Evolutionary conservation across 2,329 filamentous ascomycete genomes (phyloP).

Genomic region (Alternaria sp.): DNA sequence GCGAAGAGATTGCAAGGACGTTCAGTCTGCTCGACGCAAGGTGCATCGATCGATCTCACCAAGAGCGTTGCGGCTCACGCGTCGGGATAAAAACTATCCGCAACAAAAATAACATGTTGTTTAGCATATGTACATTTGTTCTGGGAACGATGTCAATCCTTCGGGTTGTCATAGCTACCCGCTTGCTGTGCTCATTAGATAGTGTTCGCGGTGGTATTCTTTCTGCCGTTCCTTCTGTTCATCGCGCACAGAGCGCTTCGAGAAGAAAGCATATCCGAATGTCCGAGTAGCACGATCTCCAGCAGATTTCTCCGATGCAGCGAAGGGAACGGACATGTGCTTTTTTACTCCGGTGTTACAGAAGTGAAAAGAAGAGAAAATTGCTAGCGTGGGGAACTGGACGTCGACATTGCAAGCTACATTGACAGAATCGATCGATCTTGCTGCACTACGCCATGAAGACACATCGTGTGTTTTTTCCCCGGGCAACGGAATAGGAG

Average conservation of each 20-base stretch:
- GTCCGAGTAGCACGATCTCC: neutral
- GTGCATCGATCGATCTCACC: neutral
- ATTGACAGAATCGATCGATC: neutral
- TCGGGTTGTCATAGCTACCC: neutral
- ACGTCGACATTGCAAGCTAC: neutral
- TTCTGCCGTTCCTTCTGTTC: neutral
- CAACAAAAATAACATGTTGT: neutral
- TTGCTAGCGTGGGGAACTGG: neutral
- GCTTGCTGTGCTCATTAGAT: neutral
- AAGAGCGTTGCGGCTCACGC: neutral
- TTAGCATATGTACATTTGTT: neutral
- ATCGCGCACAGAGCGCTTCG: neutral
- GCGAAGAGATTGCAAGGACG: neutral
- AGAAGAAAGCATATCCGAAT: neutral
- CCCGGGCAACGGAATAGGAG: neutral
- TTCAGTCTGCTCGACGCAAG: neutral
- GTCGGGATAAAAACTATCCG: neutral
- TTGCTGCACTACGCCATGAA: neutral
- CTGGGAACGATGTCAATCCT: neutral
- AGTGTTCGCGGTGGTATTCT: neutral
- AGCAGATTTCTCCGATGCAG: neutral
- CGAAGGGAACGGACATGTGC: neutral
- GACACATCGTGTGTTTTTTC: neutral
- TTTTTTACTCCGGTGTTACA: neutral
- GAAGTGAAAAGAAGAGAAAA: neutral